phyloP scores from a whole-genome alignment of 2,329 filamentous ascomycete species.

The Neofusicoccum sp. region DNA sequence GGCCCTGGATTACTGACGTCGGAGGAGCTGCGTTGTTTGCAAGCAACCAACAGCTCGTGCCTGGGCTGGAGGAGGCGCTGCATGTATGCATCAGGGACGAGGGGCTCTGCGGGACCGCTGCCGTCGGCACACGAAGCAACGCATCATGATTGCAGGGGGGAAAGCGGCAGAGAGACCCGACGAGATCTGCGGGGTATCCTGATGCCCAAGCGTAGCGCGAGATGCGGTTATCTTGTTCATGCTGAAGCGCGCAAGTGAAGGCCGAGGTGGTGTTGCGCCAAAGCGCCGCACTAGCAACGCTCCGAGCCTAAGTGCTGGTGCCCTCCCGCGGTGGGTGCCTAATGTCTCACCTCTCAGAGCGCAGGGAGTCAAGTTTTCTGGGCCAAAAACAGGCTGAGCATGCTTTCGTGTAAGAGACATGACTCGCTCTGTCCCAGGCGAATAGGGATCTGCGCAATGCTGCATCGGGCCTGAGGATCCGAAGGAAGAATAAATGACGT shows the following conservation, averaged over 20 bases:
- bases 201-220: background rate
- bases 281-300: background rate
- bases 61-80: background rate
- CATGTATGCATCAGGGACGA: background rate
- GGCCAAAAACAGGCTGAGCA: background rate
- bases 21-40: background rate
- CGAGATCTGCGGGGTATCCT: background rate
- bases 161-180: background rate
- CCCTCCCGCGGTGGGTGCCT: constrained; percentile 1
- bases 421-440: background rate
- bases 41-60: background rate
- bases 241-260: background rate
- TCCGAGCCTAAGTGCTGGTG: background rate
- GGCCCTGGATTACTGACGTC: background rate
- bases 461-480: background rate
- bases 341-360: background rate
- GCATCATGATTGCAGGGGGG: background rate
- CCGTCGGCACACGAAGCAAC: background rate
- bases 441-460: background rate
- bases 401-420: background rate
- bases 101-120: background rate
- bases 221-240: background rate
- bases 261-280: background rate
- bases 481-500: background rate
- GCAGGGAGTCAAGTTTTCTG: background rate